A percentile compares a stretch with the other conserved stretches of the same genome.
These are phyloP conservation scores for Lizonia empirigonia DNA, from an alignment of 2,329 filamentous ascomycete genomes.

Conservation along the genomic window DNA sequence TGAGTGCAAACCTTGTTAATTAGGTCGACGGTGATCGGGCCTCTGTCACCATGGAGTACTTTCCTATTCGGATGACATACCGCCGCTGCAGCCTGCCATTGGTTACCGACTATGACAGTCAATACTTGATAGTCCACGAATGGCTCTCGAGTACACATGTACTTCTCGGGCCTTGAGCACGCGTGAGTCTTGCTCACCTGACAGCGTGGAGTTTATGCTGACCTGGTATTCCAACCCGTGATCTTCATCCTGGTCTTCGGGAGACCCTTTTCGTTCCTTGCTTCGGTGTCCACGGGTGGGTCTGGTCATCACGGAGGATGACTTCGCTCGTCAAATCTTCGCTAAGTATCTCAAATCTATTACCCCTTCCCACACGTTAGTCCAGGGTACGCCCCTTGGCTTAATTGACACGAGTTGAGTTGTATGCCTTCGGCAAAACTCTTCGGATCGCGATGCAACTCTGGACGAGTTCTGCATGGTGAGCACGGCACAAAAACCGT, in stretches of 20 bases:
- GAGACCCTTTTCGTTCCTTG: constrained; percentile 17
- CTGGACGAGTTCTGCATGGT: constrained; percentile 28
- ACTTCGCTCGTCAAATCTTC: constrained; percentile 9
- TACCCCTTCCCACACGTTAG: not conserved
- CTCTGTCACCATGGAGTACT: constrained; percentile 24
- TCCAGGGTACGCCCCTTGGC: constrained; percentile 7
- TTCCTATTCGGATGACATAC: constrained; percentile 24
- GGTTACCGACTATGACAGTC: constrained; percentile 43
- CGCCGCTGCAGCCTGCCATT: constrained; percentile 28
- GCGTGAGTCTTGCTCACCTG: constrained; percentile 41
- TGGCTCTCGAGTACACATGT: constrained; percentile 38
- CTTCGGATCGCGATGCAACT: constrained; percentile 22
- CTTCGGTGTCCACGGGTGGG: constrained; percentile 20
- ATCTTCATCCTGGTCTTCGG: constrained; percentile 25
- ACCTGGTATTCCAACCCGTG: constrained; percentile 7
- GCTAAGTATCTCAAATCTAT: not conserved
- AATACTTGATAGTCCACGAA: constrained; percentile 47
- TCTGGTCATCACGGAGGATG: constrained; percentile 1
- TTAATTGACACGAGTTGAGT: constrained; percentile 7
- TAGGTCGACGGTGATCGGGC: constrained; percentile 24
- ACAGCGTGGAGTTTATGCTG: constrained; percentile 32
- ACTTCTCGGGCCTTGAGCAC: constrained; percentile 29
- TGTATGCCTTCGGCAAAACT: constrained; percentile 21
- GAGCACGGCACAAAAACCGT: constrained; percentile 26
- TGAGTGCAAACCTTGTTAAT: constrained; percentile 40